Evolutionary conservation across 805 yeast genomes (phyloP), one percentile per base, ranked within the genome.

Genomic region (Wickerhamiella nectarea): DNA sequence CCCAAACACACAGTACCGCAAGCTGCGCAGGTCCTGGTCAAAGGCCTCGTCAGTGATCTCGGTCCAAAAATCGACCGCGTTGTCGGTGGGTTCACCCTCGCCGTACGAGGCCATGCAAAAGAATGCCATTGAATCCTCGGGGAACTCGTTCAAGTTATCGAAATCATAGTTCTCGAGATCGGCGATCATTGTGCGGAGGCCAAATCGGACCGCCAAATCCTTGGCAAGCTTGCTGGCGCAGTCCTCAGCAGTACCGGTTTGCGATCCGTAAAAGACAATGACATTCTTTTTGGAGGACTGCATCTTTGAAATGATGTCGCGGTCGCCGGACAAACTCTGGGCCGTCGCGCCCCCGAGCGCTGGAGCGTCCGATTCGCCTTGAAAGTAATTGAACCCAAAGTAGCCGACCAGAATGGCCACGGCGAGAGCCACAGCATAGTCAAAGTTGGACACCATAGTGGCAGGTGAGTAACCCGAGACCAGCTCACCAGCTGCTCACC

Each of bases 221-320:
- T 87, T 86, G 38, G 94, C 76, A 53, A 86, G 78, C 59, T 89
- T 83, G 53, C 80, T 74, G 15, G 96, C 94, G 56, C 86, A 89
- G 58, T 91, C 98, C 65, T 91, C 98, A 36, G 97, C 95, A 14
- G 98, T 91, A 50, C 98, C 98, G 4, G 98, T 91, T 65, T 91
- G 99, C 11, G 97, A 87, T 14, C 95, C 97, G 59, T 72, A 91
- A 48, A 91, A 72, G 3, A 91, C 79, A 36, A 86, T 66, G 29
- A 82, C 80, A 50, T 80, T 79, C 64, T 89, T 87, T 48, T 73
- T 70, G 54, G 77, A 76, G 31, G 66, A 65, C 41, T 66, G 65
- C 52, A 89, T 53, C 36, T 48, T 52, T 38, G 56, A 52, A 28
- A 61, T 52, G 36, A 66, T 52, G 41, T 52, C 46, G 46, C 41